Conservation (phyloP, 768 basidiomycete species). For the Termitomyces sp. region DNA sequence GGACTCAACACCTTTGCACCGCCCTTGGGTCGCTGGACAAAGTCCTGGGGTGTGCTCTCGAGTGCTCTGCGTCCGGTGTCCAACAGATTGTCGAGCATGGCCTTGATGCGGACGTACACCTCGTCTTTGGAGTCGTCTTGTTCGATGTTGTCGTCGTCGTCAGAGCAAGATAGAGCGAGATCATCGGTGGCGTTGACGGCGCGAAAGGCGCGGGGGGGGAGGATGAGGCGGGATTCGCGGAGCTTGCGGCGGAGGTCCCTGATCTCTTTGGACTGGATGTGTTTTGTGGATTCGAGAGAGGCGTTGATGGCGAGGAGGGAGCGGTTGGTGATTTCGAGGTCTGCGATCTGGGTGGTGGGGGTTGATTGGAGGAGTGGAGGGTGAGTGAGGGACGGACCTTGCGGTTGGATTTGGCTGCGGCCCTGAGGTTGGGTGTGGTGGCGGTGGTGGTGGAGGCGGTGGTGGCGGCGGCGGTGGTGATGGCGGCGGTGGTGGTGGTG, state of each 20-base stretch:
- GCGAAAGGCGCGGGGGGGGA: conserved; percentile 60
- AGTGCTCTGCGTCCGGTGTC: conserved; percentile 55
- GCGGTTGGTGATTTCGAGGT: conserved; percentile 85
- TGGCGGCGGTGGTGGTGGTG: conserved; percentile 16
- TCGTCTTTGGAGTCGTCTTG: conserved; percentile 40
- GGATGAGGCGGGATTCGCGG: conserved; percentile 73
- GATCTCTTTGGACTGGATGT: conserved; percentile 79
- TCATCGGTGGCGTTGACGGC: conserved; percentile 48
- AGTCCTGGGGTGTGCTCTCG: conserved; percentile 50
- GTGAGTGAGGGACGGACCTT: conserved; percentile 43
- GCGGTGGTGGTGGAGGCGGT: conserved; percentile 21
- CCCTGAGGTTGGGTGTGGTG: conserved; percentile 39
- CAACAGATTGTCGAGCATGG: conserved; percentile 58
- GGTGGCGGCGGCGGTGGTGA: conserved; percentile 30
- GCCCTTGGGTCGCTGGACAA: conserved; percentile 34
- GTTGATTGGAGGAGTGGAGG: not conserved
- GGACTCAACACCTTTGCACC: conserved; percentile 66
- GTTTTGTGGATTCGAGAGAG: conserved; percentile 73
- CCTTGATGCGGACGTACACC: conserved; percentile 55
- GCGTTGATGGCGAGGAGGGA: conserved; percentile 84
- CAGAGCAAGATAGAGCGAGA: not conserved
- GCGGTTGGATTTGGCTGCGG: conserved; percentile 78
- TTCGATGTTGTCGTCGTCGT: conserved; percentile 23
- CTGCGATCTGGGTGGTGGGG: conserved; percentile 60
- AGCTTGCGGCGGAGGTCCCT: conserved; percentile 77